Evolutionary conservation across 2,329 filamentous ascomycete genomes (phyloP), one percentile per base, ranked within the genome.

Genomic region (Cordyceps farinosa): DNA sequence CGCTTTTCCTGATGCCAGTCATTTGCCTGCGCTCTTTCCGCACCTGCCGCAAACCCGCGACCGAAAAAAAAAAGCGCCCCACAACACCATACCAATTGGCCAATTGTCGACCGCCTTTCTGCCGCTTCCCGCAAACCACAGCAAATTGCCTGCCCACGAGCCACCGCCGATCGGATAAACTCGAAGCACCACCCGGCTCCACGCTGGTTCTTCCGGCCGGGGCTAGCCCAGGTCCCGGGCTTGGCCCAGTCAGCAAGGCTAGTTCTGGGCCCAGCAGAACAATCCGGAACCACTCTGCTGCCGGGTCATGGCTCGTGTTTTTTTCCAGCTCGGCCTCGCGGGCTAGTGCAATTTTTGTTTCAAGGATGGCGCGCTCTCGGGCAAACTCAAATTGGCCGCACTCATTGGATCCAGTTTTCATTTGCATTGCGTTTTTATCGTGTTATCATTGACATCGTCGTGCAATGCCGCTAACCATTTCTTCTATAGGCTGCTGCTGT

Each of bases 401-500:
- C 53, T 61, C 58, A 36, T 22, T 11, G 40, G 51, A 54, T 55
- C 51, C 40, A 50, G 8, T 62, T 62, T 55, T 62, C 42, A 53
- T 45, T 53, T 61, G 47, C 57, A 60, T 51, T 48, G 8, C 27
- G 27, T 15, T 22, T 3, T n/a, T 5, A n/a, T 38, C 38, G 13
- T 58, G 44, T 30, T 58, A 32, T 58, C 11, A 30, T 17, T 40
- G 27, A 8, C 15, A 15, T 30, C 42, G 30, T 56, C 27, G n/a
- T 42, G 38, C 34, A 30, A 59, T 40, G 32, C 15, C 56, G 67
- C 72, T 75, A 72, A 75, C 72, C 32, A 58, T 48, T 27, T 63
- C 42, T 60, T 55, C 44, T 55, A 52, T 66, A 88, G 86, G 84
- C 86, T 77, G 90, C 91, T 66, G 90, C 90, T 69, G 82, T 93